Evolutionary conservation across 129 eudicot genomes (phyloP).

Genomic region (Lonicera japonica): DNA sequence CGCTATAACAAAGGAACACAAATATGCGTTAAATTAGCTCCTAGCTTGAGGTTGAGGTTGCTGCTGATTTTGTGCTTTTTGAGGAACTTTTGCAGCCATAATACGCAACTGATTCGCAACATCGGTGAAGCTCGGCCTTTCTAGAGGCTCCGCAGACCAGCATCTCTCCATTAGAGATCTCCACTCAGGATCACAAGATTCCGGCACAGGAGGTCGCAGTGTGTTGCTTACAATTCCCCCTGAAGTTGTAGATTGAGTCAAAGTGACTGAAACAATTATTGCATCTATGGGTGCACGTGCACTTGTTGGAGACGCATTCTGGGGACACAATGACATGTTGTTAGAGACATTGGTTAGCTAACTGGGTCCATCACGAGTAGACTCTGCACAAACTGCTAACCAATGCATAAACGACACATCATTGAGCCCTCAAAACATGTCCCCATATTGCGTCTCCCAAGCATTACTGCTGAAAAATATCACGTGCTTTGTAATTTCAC

Average conservation of each 20-base stretch:
- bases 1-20: background rate
- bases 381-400: too few species aligned
- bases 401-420: too few species aligned
- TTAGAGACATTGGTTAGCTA: too few species aligned
- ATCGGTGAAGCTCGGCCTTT: slow-evolving; percentile 78
- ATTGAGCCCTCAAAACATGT: too few species aligned
- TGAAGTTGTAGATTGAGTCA: slow-evolving; percentile 3
- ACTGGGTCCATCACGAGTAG: too few species aligned
- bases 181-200: slow-evolving; percentile 81
- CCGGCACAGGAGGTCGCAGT: slow-evolving; percentile 81
- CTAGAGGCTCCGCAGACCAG: slow-evolving; percentile 89
- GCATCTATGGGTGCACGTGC: too few species aligned
- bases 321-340: too few species aligned
- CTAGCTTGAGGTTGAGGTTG: slow-evolving; percentile 21
- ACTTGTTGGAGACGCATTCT: too few species aligned
- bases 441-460: too few species aligned
- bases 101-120: slow-evolving; percentile 63
- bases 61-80: slow-evolving; percentile 53
- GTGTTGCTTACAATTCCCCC: slow-evolving; percentile 98
- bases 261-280: too few species aligned
- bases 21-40: slow-evolving; percentile 5
- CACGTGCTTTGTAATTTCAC: background rate
- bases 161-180: slow-evolving; percentile 83
- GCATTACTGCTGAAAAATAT: background rate
- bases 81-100: slow-evolving; percentile 63